Base-by-base conservation (phyloP, 495 filamentous ascomycete genomes). In the Hyphodiscus hymeniophilus region DNA sequence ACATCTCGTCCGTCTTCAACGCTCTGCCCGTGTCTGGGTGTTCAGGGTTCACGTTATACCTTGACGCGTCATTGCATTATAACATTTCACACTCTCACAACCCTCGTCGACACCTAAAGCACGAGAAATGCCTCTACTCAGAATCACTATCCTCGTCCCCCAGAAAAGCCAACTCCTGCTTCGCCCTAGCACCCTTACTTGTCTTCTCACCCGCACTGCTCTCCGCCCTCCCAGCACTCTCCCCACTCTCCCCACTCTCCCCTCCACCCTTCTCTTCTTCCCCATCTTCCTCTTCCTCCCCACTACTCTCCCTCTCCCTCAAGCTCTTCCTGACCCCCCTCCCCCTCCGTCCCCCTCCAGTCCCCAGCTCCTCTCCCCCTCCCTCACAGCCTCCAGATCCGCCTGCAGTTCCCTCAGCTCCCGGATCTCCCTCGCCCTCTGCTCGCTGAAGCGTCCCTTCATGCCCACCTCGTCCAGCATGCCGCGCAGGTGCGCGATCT, bases 401-500 rank as follows among this genome's bases (percentile, higher is more conserved):
- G 76, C 82, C 58, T 77, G 71, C 32, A 97, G 69, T 63, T 97
- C 91, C 28, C 89, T 72, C 58, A 72, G 70, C 61, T 92, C 89
- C 57, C 85, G 89, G 58, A 96, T 95, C 66, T 86, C 78, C 21
- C 69, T 75, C 5, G 92, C 94, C 54, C 84, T 94, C 28, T 87
- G 80, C 50, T 81, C 70, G 1, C 87, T 94, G 65, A 85, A 94
- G 20, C 89, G 76, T 0, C 91, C 91, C 6, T 75, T 78, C 84
- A 98, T 95, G 3, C 92, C 94, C 20, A 79, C 71, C 7, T 92
- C 86, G 20, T 71, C 71, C 26, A 98, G 73, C 77, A 94, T 81
- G 3, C 63, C 62, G 57, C 78, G 87, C 12, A 97, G 75, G 63
- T 94, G 88, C 46, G 68, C 67, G 48, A 96, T 89, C 69, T 95